phyloP scores from a whole-genome alignment of 352 stramenopile genomes.

The Plasmopara halstedii region DNA sequence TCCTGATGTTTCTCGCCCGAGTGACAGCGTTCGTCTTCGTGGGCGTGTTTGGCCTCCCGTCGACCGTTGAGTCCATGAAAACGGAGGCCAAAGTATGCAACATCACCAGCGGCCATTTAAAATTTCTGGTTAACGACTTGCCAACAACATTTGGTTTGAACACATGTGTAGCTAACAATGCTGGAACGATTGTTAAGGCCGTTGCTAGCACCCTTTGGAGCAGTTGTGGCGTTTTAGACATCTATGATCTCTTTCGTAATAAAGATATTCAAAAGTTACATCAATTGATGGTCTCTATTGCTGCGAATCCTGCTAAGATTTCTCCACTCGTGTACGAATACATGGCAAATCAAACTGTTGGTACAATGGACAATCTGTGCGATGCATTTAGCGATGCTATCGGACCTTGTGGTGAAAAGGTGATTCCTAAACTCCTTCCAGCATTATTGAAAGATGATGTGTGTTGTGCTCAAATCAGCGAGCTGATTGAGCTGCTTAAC shows the following conservation, averaged over 20 bases:
- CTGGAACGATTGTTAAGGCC: slow-evolving; percentile 18
- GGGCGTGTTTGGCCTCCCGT: slow-evolving; percentile 7
- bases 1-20: slow-evolving; percentile 20
- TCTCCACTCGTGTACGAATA: slow-evolving; percentile 37
- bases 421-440: slow-evolving; percentile 28
- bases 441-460: slow-evolving; percentile 30
- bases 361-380: slow-evolving; percentile 36
- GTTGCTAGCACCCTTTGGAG: slow-evolving; percentile 23
- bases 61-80: background rate
- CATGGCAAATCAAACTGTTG: slow-evolving; percentile 28
- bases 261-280: slow-evolving; percentile 19
- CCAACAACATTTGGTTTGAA: slow-evolving; percentile 35
- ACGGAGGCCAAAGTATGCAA: slow-evolving; percentile 19
- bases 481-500: slow-evolving; percentile 45
- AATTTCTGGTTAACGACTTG: slow-evolving; percentile 22
- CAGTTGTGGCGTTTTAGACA: slow-evolving; percentile 29
- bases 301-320: slow-evolving; percentile 24
- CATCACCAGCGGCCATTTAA: slow-evolving; percentile 11
- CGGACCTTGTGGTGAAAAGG: slow-evolving; percentile 29
- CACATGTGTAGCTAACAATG: slow-evolving; percentile 45
- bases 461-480: slow-evolving; percentile 40
- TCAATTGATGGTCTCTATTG: slow-evolving; percentile 25
- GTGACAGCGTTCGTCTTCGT: slow-evolving; percentile 10
- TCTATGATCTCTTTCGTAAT: slow-evolving; percentile 31
- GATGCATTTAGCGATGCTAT: slow-evolving; percentile 28